These are phyloP conservation scores for Metschnikowia orientalis DNA, from an alignment of 805 yeast genomes.

Conservation along the genomic window DNA sequence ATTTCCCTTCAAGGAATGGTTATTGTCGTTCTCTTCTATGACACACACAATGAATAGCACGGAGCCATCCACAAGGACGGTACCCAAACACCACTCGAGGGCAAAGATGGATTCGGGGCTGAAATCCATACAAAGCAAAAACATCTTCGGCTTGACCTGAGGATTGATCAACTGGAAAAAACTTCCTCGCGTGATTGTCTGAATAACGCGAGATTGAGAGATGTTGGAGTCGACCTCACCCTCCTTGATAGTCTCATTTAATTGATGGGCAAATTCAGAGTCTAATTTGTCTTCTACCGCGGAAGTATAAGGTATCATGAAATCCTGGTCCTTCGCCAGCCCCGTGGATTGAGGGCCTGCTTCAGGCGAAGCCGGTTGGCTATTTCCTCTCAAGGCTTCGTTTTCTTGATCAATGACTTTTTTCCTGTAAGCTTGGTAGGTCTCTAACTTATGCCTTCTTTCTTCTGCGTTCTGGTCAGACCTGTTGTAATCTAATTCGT, in stretches of 20 bases:
- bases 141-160: conserved; percentile 50
- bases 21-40: conserved; percentile 38
- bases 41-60: conserved; percentile 70
- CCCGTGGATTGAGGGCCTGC: conserved; percentile 12
- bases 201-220: conserved; percentile 54
- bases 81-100: conserved; percentile 83
- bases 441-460: conserved; percentile 49
- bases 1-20: conserved; percentile 40
- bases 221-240: conserved; percentile 53
- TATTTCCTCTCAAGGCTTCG: conserved; percentile 22
- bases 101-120: conserved; percentile 82
- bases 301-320: conserved; percentile 61
- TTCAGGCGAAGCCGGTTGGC: conserved; percentile 5
- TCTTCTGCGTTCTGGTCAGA: conserved; percentile 46
- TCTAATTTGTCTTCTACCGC: conserved; percentile 64
- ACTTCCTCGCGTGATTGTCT: conserved; percentile 66
- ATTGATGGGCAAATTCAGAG: conserved; percentile 50
- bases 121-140: conserved; percentile 74
- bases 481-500: conserved; percentile 38
- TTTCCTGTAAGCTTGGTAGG: conserved; percentile 54
- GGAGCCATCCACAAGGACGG: conserved; percentile 77
- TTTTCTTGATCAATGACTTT: conserved; percentile 59
- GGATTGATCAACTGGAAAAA: conserved; percentile 50
- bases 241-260: conserved; percentile 50
- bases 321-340: conserved; percentile 20